phyloP scores from a whole-genome alignment of 441 rosid species.

The Erodium chrysanthum region DNA sequence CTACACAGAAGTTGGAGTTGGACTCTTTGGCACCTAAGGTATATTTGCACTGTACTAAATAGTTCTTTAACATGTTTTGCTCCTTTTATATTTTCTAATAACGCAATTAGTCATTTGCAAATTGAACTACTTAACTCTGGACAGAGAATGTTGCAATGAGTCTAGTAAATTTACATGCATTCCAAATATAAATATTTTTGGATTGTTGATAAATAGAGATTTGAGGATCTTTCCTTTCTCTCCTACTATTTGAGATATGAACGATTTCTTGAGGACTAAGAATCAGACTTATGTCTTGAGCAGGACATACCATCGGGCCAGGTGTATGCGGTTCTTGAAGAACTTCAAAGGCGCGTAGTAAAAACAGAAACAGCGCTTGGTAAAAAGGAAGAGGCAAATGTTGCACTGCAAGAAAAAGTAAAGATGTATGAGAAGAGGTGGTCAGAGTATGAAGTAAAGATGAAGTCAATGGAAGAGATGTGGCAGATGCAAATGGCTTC shows the following conservation, averaged over 20 bases:
- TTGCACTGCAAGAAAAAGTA: constrained; percentile 58
- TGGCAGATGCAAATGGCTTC: constrained; percentile 87
- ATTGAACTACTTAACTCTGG: neutral
- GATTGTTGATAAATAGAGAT: too few relatives aligned
- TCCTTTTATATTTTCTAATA: neutral
- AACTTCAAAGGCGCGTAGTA: constrained; percentile 59
- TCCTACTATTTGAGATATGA: neutral
- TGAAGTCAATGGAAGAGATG: constrained; percentile 89
- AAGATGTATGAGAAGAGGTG: constrained; percentile 58
- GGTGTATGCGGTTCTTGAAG: constrained; percentile 44
- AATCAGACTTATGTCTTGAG: constrained; percentile 14
- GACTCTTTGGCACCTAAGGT: constrained; percentile 69
- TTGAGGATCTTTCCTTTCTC: too few relatives aligned
- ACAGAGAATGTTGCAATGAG: neutral
- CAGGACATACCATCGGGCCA: constrained; percentile 53
- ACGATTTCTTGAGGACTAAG: constrained; percentile 12
- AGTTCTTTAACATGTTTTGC: neutral
- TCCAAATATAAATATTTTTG: too few relatives aligned
- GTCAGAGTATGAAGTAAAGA: constrained; percentile 70
- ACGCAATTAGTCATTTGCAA: neutral
- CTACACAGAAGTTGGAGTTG: constrained; percentile 34
- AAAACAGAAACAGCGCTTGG: constrained; percentile 56
- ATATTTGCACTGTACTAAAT: constrained; percentile 8
- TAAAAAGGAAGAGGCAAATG: constrained; percentile 78
- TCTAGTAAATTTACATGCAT: neutral